Evolutionary conservation across 1,139 yeast genomes (phyloP).

Genomic region (Pichia sp.): DNA sequence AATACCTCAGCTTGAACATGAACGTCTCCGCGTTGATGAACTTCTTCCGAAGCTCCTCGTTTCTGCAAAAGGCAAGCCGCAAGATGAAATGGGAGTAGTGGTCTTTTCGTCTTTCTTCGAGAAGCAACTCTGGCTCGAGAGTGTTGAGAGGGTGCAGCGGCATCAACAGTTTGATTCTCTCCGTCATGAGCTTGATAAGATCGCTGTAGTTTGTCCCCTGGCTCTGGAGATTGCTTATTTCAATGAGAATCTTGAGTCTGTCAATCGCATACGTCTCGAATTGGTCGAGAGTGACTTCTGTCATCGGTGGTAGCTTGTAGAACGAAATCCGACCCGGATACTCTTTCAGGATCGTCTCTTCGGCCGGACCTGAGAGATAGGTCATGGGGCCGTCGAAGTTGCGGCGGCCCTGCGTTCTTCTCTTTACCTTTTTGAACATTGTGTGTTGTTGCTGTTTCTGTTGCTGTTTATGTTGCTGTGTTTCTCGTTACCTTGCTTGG

Average conservation of each 20-base stretch:
- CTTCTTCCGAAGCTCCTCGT: slow-evolving; percentile 78
- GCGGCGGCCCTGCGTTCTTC: slow-evolving; percentile 71
- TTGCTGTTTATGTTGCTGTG: too few relatives aligned
- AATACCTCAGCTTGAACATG: slow-evolving; percentile 71
- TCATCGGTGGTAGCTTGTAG: slow-evolving; percentile 70
- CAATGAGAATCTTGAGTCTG: slow-evolving; percentile 74
- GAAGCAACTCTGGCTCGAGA: slow-evolving; percentile 27
- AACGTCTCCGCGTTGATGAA: slow-evolving; percentile 73
- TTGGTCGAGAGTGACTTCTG: slow-evolving; percentile 85
- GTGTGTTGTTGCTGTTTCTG: background rate
- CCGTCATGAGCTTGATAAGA: slow-evolving; percentile 59
- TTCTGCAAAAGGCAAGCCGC: slow-evolving; percentile 83
- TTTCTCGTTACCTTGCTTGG: too few relatives aligned
- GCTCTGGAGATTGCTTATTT: slow-evolving; percentile 71
- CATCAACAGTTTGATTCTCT: slow-evolving; percentile 57
- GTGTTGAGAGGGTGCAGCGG: slow-evolving; percentile 49
- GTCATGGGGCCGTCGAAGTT: slow-evolving; percentile 47
- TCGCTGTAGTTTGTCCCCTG: slow-evolving; percentile 65
- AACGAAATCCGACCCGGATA: slow-evolving; percentile 58
- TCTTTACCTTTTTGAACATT: slow-evolving; percentile 74
- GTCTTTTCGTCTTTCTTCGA: slow-evolving; percentile 72
- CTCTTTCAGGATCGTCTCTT: slow-evolving; percentile 12
- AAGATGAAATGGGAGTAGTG: slow-evolving; percentile 88
- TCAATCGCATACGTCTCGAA: slow-evolving; percentile 97
- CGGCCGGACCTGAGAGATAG: slow-evolving; percentile 11